Conservation (phyloP, 1,284 basidiomycete genomes). For the Ceraceosorus guamensis region DNA sequence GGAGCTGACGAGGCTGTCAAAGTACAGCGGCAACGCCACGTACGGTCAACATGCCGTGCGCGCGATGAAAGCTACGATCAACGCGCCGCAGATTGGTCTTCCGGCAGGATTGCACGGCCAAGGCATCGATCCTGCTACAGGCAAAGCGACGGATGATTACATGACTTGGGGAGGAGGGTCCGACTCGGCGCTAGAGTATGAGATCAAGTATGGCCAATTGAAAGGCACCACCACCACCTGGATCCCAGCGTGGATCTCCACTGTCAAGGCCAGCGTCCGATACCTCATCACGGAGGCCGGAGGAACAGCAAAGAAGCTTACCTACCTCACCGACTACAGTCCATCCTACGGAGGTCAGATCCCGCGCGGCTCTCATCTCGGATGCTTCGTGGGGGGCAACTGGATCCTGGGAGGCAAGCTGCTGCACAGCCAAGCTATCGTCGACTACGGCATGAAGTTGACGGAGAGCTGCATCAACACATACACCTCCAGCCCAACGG, state of each 20-base stretch:
- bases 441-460: slow-evolving; percentile 33
- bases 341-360: slow-evolving; percentile 18
- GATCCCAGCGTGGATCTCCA: slow-evolving; percentile 28
- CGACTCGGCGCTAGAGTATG: slow-evolving; percentile 39
- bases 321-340: slow-evolving; percentile 31
- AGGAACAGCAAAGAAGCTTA: slow-evolving; percentile 13
- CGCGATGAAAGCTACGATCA: slow-evolving; percentile 29
- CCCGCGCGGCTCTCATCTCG: slow-evolving; percentile 32
- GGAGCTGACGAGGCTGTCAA: slow-evolving; percentile 32
- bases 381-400: slow-evolving; percentile 37
- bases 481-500: slow-evolving; percentile 23
- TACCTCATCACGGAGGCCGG: slow-evolving; percentile 26
- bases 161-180: slow-evolving; percentile 39
- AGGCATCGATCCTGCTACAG: slow-evolving; percentile 16
- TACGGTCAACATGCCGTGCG: slow-evolving; percentile 22
- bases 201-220: slow-evolving; percentile 37
- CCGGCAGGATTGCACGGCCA: slow-evolving; percentile 33
- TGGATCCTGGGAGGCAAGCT: slow-evolving; percentile 38
- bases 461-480: slow-evolving; percentile 28
- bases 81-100: slow-evolving; percentile 9
- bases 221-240: slow-evolving; percentile 20
- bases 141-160: slow-evolving; percentile 11
- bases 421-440: slow-evolving; percentile 17
- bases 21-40: slow-evolving; percentile 26
- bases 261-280: slow-evolving; percentile 23